Evolutionary conservation across 1,139 yeast genomes (phyloP).

Genomic region (Hansenula lynferdii): DNA sequence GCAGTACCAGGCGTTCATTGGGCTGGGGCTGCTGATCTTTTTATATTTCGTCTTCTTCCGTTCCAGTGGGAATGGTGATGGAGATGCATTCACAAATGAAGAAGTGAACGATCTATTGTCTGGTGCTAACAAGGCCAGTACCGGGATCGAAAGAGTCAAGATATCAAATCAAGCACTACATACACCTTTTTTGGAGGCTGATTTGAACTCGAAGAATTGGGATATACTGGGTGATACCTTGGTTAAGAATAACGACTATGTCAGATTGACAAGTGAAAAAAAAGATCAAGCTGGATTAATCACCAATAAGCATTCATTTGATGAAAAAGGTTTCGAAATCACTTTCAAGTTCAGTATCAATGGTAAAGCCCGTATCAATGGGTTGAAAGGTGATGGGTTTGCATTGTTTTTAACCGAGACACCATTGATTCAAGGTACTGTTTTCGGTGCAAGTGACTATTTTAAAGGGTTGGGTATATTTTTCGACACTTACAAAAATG

Average conservation of each 20-base stretch:
- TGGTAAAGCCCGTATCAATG: constrained; percentile 38
- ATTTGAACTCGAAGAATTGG: constrained; percentile 43
- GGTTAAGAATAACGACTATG: constrained; percentile 45
- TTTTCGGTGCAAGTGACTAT: constrained; percentile 65
- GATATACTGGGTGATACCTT: constrained; percentile 50
- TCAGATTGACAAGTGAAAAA: constrained; percentile 52
- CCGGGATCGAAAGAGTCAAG: constrained; percentile 42
- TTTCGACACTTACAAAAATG: constrained; percentile 78
- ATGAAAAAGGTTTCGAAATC: constrained; percentile 55
- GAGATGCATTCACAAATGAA: constrained; percentile 13
- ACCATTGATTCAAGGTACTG: constrained; percentile 50
- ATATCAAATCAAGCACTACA: constrained; percentile 35
- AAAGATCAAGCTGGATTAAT: constrained; percentile 53
- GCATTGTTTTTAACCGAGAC: constrained; percentile 69
- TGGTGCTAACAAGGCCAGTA: constrained; percentile 25
- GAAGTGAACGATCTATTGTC: constrained; percentile 22
- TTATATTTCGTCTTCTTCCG: constrained; percentile 3
- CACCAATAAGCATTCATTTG: constrained; percentile 35
- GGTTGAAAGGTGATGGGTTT: constrained; percentile 73
- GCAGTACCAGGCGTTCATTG: constrained; percentile 4
- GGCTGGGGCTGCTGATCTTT: background rate
- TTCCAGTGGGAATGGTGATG: background rate
- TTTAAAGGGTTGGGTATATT: constrained; percentile 72
- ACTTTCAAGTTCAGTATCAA: constrained; percentile 67
- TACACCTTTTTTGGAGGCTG: constrained; percentile 44